These are phyloP conservation scores for Rubus idaeus DNA, from an alignment of 306 rosid genomes.

Conservation along the genomic window DNA sequence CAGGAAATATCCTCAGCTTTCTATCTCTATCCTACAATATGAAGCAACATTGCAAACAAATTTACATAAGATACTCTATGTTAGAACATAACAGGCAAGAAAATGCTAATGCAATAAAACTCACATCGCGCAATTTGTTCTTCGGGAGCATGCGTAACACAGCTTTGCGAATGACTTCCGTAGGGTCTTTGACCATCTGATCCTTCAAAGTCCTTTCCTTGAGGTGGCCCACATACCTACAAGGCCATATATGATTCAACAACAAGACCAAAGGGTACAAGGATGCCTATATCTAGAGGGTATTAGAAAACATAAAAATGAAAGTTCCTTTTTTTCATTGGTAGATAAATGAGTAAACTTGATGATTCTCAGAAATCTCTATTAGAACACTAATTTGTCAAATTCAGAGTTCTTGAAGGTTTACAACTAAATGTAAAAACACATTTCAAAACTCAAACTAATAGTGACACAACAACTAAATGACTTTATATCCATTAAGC, in stretches of 20 bases:
- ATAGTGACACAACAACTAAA: slow-evolving; percentile 15
- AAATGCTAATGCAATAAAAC: slow-evolving; percentile 16
- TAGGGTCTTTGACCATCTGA: slow-evolving; percentile 88
- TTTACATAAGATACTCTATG: not conserved
- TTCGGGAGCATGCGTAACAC: slow-evolving; percentile 90
- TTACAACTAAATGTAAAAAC: not conserved
- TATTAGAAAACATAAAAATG: not conserved
- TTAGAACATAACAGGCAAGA: not conserved
- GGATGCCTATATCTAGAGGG: not conserved
- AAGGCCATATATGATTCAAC: slow-evolving; percentile 28
- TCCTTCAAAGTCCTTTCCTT: slow-evolving; percentile 80
- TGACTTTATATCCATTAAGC: slow-evolving; percentile 12
- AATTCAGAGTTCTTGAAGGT: not conserved
- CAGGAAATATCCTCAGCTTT: slow-evolving; percentile 80
- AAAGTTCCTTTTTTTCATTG: not conserved
- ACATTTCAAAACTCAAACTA: too few species aligned
- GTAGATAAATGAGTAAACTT: not conserved
- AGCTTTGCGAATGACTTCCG: slow-evolving; percentile 96
- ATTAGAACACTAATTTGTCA: not conserved
- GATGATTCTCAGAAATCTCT: not conserved
- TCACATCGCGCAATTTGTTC: slow-evolving; percentile 87
- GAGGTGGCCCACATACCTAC: slow-evolving; percentile 82
- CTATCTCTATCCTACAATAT: slow-evolving; percentile 81
- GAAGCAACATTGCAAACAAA: slow-evolving; percentile 15
- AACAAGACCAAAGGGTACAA: slow-evolving; percentile 29